phyloP scores from a whole-genome alignment of 257 asterid genomes.

The Fraxinus excelsior region DNA sequence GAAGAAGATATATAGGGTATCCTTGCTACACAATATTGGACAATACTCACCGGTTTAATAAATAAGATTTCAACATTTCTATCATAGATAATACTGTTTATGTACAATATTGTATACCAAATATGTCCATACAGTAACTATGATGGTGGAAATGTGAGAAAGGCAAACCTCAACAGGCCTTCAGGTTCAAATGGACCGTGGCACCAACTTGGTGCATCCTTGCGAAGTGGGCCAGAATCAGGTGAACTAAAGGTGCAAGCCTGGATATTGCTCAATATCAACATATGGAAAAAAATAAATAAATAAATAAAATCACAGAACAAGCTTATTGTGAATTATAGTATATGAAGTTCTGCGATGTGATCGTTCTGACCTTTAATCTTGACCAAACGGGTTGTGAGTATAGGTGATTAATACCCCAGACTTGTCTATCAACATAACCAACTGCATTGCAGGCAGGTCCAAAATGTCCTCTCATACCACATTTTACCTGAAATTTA shows the following conservation, averaged over 20 bases:
- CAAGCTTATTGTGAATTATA: neutral
- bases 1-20: too few species aligned
- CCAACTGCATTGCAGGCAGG: conserved; percentile 98
- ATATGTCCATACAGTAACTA: too few species aligned
- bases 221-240: conserved; percentile 54
- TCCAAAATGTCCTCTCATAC: conserved; percentile 91
- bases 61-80: too few species aligned
- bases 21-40: too few species aligned
- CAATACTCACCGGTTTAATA: too few species aligned
- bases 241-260: conserved; percentile 85
- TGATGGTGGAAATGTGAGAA: too few species aligned
- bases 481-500: conserved; percentile 77
- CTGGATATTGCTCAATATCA: conserved; percentile 34
- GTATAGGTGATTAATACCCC: conserved; percentile 93
- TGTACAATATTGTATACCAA: too few species aligned
- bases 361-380: conserved; percentile 34
- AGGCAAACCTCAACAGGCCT: conserved; percentile 71
- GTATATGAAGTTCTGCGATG: neutral
- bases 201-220: conserved; percentile 85
- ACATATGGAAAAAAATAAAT: neutral
- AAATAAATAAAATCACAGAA: too few species aligned
- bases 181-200: conserved; percentile 87
- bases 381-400: conserved; percentile 74
- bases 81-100: too few species aligned
- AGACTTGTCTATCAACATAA: conserved; percentile 76